Percentiles rank a stretch among this genome's conserved stretches.
phyloP scores from a whole-genome alignment of 805 yeast species.

The Metschnikowia cerradonensis region DNA sequence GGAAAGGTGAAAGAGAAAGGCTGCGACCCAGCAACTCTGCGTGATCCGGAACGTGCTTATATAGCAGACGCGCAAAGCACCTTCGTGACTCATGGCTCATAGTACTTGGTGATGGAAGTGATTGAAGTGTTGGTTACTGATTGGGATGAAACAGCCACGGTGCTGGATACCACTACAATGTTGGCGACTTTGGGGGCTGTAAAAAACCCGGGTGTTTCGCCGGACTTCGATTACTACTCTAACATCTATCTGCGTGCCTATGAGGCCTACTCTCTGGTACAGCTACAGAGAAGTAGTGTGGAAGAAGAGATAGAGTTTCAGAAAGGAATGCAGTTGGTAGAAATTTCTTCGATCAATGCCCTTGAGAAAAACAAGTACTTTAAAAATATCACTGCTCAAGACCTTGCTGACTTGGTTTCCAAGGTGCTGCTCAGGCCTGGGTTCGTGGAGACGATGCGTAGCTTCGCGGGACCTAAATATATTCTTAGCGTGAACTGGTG shows the following conservation, averaged over 20 bases:
- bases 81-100: neutral
- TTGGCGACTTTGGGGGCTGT: conserved; percentile 48
- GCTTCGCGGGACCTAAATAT: conserved; percentile 30
- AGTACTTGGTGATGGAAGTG: neutral
- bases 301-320: conserved; percentile 46
- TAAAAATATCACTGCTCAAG: conserved; percentile 31
- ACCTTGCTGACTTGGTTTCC: conserved; percentile 32
- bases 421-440: conserved; percentile 39
- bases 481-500: conserved; percentile 66
- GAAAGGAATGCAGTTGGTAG: conserved; percentile 41
- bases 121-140: conserved; percentile 39
- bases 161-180: conserved; percentile 48
- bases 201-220: conserved; percentile 34
- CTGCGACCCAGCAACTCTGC: neutral
- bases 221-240: conserved; percentile 41
- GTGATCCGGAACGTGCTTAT: neutral
- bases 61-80: neutral
- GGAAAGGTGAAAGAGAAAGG: neutral
- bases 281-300: conserved; percentile 17
- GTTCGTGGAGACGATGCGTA: conserved; percentile 30
- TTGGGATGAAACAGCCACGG: conserved; percentile 67
- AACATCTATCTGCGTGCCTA: conserved; percentile 40
- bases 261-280: conserved; percentile 19
- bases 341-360: conserved; percentile 45
- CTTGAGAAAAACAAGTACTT: conserved; percentile 39